Evolutionary conservation across 768 basidiomycete genomes (phyloP), one percentile per base, ranked within the genome.

Genomic region (Suillus plorans): DNA sequence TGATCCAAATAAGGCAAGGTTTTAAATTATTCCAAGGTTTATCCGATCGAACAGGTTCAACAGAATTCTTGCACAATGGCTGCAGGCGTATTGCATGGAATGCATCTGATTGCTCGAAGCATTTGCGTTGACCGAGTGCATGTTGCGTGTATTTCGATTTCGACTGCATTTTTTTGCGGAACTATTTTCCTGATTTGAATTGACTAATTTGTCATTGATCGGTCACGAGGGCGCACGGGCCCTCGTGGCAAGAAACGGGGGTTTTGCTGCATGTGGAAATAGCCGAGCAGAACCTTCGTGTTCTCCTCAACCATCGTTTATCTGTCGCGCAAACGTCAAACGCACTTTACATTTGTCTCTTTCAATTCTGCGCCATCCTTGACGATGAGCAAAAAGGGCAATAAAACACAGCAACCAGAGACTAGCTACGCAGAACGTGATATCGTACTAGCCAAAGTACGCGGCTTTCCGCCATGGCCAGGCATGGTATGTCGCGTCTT

Each of bases 401-500:
- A 77, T 55, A 79, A 80, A 73, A 74, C 77, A 50, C 72, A 69
- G 44, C 74, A 83, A 68, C 74, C 78, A 68, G 74, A 73, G 66
- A 74, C 81, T 14, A 80, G 80, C 55, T 97, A 92, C 76, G 82
- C 84, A 28, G 73, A 84, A 63, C 89, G 91, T 77, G 95, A 99
- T 72, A 82, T 95, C 69, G 94, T 99, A 45, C 86, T 98, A 66
- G 95, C 86, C 31, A 96, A 97, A 82, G 80, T 99, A 74, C 93
- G 92, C 80, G 97, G 97, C 12, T 98, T 83, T 80, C 95, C 97
- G 2, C 84, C 91, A 5, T 99, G 97, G 97, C 97, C 95, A 62
- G 94, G 88, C 75, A 91, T 92, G 81, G 97, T 97, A 74, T 79
- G 92, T 85, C 64, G 67, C 72, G 72, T 69, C 66, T 69, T 58